Conservation (phyloP, 169 alveolate genomes). For the Eimeria praecox region DNA sequence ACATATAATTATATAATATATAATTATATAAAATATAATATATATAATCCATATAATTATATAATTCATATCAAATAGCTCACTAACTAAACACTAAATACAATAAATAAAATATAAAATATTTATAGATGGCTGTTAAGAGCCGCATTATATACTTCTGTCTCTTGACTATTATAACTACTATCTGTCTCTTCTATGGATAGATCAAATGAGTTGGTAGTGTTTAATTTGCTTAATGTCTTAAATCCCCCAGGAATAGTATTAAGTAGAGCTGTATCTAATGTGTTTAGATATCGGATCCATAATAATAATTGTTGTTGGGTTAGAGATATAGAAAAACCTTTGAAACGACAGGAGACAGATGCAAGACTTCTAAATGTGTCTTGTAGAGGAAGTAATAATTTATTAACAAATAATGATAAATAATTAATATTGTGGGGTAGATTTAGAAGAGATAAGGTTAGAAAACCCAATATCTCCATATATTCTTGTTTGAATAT, state of each 20-base stretch:
- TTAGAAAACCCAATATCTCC: slow-evolving; percentile 1
- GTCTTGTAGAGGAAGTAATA: slow-evolving; percentile 31
- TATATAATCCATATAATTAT: too few species aligned
- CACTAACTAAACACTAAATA: too few species aligned
- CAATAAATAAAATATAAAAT: too few species aligned
- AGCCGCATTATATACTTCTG: background rate
- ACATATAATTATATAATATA: too few species aligned
- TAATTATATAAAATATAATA: too few species aligned
- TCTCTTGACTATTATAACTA: slow-evolving; percentile 1
- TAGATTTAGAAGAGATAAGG: background rate
- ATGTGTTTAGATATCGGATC: background rate
- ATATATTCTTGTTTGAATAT: background rate
- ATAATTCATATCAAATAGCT: too few species aligned
- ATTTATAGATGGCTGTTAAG: slow-evolving; percentile 16
- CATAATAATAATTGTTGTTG: slow-evolving; percentile 26
- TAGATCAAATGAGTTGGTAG: background rate
- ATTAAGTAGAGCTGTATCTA: background rate
- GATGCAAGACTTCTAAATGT: slow-evolving; percentile 11
- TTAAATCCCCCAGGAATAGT: background rate
- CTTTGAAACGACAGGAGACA: slow-evolving; percentile 12
- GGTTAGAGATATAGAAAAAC: background rate
- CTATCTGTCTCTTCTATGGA: background rate
- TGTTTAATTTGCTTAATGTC: background rate
- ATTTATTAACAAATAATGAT: background rate
- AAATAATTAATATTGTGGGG: background rate